Base-by-base conservation (phyloP, 1,284 basidiomycete genomes). In the Microbotryum scabiosae region DNA sequence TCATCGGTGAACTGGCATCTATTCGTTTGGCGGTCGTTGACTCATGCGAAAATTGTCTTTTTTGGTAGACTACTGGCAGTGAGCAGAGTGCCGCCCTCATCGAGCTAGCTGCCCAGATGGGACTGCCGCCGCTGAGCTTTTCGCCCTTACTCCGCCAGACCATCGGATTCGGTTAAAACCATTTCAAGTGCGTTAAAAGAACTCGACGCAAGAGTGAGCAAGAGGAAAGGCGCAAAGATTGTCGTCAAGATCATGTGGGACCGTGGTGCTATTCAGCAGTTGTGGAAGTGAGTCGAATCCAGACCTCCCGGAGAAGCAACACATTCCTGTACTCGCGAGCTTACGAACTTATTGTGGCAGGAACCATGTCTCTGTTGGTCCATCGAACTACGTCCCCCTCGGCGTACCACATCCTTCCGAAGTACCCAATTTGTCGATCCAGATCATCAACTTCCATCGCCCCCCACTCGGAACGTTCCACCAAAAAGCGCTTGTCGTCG, bases 401-500 rank as follows among this genome's bases (percentile, higher is more conserved):
- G 79, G 82, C 57, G 73, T 87, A 0, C 85, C 85, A 1, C 72
- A 71, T 36, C 75, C 78, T 44, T 77, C 81, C 16, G 82, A 86
- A 56, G 81, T 87, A 44, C 81, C 81, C 1, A 81, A 84, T 58
- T 73, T 87, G 32, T 77, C 82, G 47, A 76, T 87, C 57, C 80
- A 87, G 71, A 81, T 85, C 44, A 76, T 86, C 73, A 78, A 76
- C 67, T 78, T 76, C 59, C 76, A 78, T 65, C 76, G 80, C 26
- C 83, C 84, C 1, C 66, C 84, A 21, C 75, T 85, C 41, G 68
- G 85, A 36, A 88, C 86, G 0, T 89, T 88, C 75, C 87, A 89
- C 69, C 67, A 69, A 26, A 69, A 69, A 20, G 82, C 84, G 50
- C 88, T 89, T 73, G 86, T 85, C 65, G 82, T 88, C 10, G 87